A percentile compares a stretch with the other conserved stretches of the same genome.
phyloP scores from a whole-genome alignment of 129 eudicot genomes.

The Erigeron canadensis region DNA sequence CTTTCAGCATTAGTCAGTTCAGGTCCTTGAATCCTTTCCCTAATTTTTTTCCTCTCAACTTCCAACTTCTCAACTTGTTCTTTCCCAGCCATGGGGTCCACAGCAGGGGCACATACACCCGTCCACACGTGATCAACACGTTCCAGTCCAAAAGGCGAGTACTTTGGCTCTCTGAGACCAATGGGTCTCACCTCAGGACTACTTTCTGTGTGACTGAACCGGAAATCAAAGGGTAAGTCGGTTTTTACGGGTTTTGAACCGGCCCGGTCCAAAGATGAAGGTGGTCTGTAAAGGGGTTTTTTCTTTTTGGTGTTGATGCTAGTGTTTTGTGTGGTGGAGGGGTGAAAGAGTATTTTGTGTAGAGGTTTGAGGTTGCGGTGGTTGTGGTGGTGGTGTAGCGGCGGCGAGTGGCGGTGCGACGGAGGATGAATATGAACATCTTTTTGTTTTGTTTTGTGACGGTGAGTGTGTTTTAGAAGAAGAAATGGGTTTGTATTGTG shows the following conservation, averaged over 20 bases:
- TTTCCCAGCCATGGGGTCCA: constrained; percentile 53
- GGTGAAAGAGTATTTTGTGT: constrained; percentile 52
- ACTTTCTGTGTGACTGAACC: constrained; percentile 86
- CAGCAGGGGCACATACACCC: constrained; percentile 84
- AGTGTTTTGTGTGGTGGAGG: constrained; percentile 45
- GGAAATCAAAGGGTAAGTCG: constrained; percentile 73
- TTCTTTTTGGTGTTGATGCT: constrained; percentile 25
- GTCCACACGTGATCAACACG: constrained; percentile 75
- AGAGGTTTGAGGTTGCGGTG: constrained; percentile 49
- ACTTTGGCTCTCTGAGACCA: constrained; percentile 88
- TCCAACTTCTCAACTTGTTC: constrained; percentile 45
- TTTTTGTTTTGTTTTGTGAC: not conserved
- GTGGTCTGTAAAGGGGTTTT: constrained; percentile 62
- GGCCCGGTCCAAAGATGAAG: constrained; percentile 62
- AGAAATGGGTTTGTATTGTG: no score
- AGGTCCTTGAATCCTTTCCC: constrained; percentile 58
- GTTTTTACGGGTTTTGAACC: constrained; percentile 37
- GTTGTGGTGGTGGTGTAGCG: constrained; percentile 34
- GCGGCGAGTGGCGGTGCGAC: constrained; percentile 49
- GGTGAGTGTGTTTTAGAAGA: not conserved
- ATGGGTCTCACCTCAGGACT: constrained; percentile 58
- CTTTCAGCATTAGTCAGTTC: constrained; percentile 68
- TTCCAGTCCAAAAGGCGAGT: constrained; percentile 90
- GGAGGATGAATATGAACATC: constrained; percentile 34
- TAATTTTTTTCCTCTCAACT: constrained; percentile 50